phyloP scores from a whole-genome alignment of 345 rosid species.

The Eucalyptus brandiana region DNA sequence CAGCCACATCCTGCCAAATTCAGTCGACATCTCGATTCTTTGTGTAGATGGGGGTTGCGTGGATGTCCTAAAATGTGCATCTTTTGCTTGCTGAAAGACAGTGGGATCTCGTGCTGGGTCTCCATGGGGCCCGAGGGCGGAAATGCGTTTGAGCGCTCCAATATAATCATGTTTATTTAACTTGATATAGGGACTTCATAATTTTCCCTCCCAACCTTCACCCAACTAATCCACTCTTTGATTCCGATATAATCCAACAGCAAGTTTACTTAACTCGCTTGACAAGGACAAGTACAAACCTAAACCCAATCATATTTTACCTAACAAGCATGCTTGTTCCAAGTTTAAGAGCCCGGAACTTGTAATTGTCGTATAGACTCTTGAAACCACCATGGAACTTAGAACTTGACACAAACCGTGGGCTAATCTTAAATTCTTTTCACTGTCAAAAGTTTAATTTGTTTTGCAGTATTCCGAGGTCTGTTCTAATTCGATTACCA shows the following conservation, averaged over 20 bases:
- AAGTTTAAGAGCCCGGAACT: neutral
- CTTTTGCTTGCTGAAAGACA: too few species aligned
- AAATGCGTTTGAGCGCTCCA: too few species aligned
- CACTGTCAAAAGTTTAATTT: too few species aligned
- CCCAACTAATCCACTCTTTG: neutral
- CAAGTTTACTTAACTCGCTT: neutral
- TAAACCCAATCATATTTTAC: neutral
- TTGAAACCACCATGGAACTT: too few species aligned
- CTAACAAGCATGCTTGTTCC: neutral
- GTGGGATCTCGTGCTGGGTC: neutral
- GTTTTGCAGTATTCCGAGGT: neutral
- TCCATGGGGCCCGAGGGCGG: neutral
- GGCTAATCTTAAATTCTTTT: too few species aligned
- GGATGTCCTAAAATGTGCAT: too few species aligned
- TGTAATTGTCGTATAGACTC: neutral
- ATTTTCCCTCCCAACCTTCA: neutral
- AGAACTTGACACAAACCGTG: too few species aligned
- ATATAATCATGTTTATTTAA: too few species aligned
- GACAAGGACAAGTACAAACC: neutral
- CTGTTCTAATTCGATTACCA: neutral
- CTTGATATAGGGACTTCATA: neutral
- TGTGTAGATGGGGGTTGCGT: too few species aligned
- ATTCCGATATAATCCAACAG: neutral
- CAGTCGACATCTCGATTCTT: neutral
- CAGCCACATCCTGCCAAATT: neutral